Evolutionary conservation across 306 rosid species (phyloP).

Genomic region (Fragaria nilgerrensis): DNA sequence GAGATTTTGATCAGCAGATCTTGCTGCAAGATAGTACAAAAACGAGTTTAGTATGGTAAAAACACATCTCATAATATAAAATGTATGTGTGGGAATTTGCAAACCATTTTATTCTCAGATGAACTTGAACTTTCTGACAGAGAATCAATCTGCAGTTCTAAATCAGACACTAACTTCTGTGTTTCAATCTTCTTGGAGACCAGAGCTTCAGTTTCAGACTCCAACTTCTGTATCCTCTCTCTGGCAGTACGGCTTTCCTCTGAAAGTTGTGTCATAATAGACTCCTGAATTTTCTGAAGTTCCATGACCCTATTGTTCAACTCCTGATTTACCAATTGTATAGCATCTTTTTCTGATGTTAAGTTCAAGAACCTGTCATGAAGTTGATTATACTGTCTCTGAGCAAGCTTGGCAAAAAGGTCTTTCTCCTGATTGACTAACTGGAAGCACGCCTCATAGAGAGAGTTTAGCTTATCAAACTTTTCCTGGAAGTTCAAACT

Average conservation of each 20-base stretch:
- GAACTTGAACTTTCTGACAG: slow-evolving; percentile 58
- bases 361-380: slow-evolving; percentile 43
- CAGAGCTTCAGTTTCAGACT: slow-evolving; percentile 62
- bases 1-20: slow-evolving; percentile 65
- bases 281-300: slow-evolving; percentile 61
- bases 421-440: slow-evolving; percentile 65
- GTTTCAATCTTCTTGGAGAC: slow-evolving; percentile 61
- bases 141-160: slow-evolving; percentile 53
- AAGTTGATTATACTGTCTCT: slow-evolving; percentile 53
- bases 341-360: slow-evolving; percentile 52
- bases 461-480: slow-evolving; percentile 63
- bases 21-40: slow-evolving; percentile 54
- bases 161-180: slow-evolving; percentile 55
- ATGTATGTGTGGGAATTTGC: slow-evolving; percentile 25
- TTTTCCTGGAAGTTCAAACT: slow-evolving; percentile 55
- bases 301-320: slow-evolving; percentile 48
- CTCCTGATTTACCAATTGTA: slow-evolving; percentile 45
- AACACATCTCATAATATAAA: slow-evolving; percentile 18
- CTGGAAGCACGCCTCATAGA: slow-evolving; percentile 59
- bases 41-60: slow-evolving; percentile 31
- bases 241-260: slow-evolving; percentile 49
- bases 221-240: slow-evolving; percentile 62
- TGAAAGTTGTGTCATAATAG: slow-evolving; percentile 43
- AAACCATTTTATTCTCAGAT: slow-evolving; percentile 69
- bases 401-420: slow-evolving; percentile 51